Base-by-base conservation (phyloP, 192 early-diverging fungal species). In the Pilobolus umbonatus region DNA sequence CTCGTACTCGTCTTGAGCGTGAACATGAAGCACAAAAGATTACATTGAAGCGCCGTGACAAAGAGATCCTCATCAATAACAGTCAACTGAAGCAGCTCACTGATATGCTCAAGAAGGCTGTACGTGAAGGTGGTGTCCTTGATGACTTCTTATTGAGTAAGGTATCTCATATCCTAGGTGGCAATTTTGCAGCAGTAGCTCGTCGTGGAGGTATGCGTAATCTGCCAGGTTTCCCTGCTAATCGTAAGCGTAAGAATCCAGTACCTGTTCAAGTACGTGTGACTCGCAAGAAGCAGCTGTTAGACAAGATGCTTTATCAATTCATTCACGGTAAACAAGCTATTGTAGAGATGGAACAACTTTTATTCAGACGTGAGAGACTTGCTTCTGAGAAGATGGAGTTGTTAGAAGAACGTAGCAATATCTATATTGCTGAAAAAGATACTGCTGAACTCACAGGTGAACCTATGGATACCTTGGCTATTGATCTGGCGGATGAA, bases 41-140 rank as follows among this genome's bases (percentile, higher is more conserved):
- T 3, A 75, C 82, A 49, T 75, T 87, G 14, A 84, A 87, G 67
- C 73, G 74, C 34, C 71, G 82, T 34, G 66, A 73, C 31, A 71
- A 83, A 50, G 84, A 88, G 50, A 75, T 82, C 43, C 73, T 62
- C 14, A 60, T 55, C 43, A 67, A 42, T 19, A 61, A 48, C 48
- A 58, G 55, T 56, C 79, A 74, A 52, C 66, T 76, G 53, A 80
- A 78, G 40, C 60, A 71, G 28, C 68, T 81, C 5, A 78, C 71
- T 47, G 55, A 62, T 14, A 70, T 83, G 50, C 69, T 85, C 15
- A 85, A 85, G 51, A 69, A 69, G n/a, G 67, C 67, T 22, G 61
- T 69, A 11, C 67, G 67, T 26, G 67, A 69, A 42, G 67, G 67
- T 24, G 67, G 67, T 64, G 57, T 69, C 1, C 35, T 69, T 22